Conservation (phyloP, 2,329 filamentous ascomycete species). For the Coccinonectria pachysandricola region DNA sequence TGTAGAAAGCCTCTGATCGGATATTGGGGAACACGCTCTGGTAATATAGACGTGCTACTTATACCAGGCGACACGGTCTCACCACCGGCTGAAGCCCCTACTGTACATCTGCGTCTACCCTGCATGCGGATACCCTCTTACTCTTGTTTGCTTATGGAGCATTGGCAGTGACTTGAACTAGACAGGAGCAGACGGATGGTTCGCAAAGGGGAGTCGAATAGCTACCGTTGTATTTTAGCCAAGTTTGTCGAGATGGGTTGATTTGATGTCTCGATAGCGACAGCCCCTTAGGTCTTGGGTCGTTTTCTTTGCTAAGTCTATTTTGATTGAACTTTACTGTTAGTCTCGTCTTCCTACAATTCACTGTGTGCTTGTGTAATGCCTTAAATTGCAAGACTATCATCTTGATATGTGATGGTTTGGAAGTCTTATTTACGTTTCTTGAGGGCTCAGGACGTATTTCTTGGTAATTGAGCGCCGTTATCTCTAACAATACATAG, state of each 20-base stretch:
- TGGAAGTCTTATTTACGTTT: too few species aligned
- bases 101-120: conserved; percentile 15
- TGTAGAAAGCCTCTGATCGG: too few species aligned
- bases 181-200: conserved; percentile 24
- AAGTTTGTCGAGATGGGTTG: conserved; percentile 23
- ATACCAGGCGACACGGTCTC: too few species aligned
- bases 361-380: not conserved
- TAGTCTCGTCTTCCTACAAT: conserved; percentile 11
- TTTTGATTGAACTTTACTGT: conserved; percentile 22
- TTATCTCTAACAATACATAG: too few species aligned
- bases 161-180: conserved; percentile 22
- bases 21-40: too few species aligned
- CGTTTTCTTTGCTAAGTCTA: conserved; percentile 30
- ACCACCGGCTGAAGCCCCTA: too few species aligned
- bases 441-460: too few species aligned
- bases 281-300: conserved; percentile 22
- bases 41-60: conserved; percentile 13
- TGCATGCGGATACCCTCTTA: conserved; percentile 19
- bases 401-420: too few species aligned
- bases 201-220: conserved; percentile 19
- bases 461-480: too few species aligned
- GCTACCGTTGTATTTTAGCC: conserved; percentile 31
- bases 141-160: conserved; percentile 21
- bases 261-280: conserved; percentile 23
- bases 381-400: too few species aligned